Base-by-base conservation (phyloP, 23 red algal genomes). In the Gracilariopsis chorda region DNA sequence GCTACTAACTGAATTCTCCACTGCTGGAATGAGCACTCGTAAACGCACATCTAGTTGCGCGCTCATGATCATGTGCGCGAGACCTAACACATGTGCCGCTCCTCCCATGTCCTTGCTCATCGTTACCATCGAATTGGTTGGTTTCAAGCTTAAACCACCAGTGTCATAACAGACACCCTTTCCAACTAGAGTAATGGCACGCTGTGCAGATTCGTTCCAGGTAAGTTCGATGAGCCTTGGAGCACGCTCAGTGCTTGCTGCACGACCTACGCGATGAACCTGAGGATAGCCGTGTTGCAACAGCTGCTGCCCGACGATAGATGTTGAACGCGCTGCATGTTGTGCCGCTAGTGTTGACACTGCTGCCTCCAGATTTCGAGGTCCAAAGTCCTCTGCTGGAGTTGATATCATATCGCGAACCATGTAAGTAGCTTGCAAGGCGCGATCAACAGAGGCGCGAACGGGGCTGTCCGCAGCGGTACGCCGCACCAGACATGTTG, bases 61-160 rank as follows among this genome's bases (percentile, higher is more conserved):
- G 17, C 72, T 78, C 87, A 99, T 86, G n/a, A 99, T 93, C 93
- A 95, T 93, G 5, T 89, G n/a, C 1, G 97, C 93, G 30, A 99
- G 88, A 16, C 90, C 97, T 25, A 99, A 55, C 37, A 88, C 90
- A 70, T 94, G 83, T 0, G 97, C 97, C 19, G 93, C 97, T 52
- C 97, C 97, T 33, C 90, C 97, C 97, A 99, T 99, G 83, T 99
- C 97, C 65, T 99, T 99, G 56, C 95, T 95, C 97, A 99, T 99
- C 12, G 90, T 86, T 17, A 94, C 40, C 97, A 99, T 99, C 49
- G 81, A 84, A 51, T 73, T 63, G 8, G 97, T 84, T 56, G 97
- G 90, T 65, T 99, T 99, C 33, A 99, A 53, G 57, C 88, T 76
- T 13, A 99, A 48, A 5, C 97, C 97, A 34, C 97, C 97, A 14